phyloP scores from a whole-genome alignment of 1,139 yeast species.

The Arxiozyma slooffiae region DNA sequence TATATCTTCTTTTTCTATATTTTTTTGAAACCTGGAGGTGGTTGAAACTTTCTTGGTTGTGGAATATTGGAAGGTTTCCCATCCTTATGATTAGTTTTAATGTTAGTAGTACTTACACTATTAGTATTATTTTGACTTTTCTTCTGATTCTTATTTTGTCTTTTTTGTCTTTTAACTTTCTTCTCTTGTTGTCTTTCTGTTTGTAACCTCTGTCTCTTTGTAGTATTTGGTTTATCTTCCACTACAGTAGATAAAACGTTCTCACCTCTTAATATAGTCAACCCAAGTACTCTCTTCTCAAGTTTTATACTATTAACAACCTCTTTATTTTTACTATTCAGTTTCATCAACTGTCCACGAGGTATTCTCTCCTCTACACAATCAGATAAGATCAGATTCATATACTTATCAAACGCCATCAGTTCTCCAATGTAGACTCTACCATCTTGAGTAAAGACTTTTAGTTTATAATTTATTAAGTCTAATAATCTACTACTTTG shows the following conservation, averaged over 20 bases:
- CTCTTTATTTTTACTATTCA: constrained; percentile 13
- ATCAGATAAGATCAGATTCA: constrained; percentile 78
- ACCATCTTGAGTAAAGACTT: constrained; percentile 65
- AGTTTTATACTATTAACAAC: constrained; percentile 22
- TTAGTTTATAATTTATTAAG: constrained; percentile 61
- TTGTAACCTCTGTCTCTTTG: constrained; percentile 35
- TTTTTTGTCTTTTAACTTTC: constrained; percentile 19
- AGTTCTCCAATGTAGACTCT: constrained; percentile 71
- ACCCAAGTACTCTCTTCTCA: constrained; percentile 61
- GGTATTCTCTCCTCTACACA: constrained; percentile 77
- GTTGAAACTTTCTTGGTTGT: constrained; percentile 31
- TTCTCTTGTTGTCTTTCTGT: constrained; percentile 21
- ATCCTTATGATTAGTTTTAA: neutral
- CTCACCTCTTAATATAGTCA: constrained; percentile 80
- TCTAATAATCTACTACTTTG: constrained; percentile 43
- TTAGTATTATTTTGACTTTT: constrained; percentile 9
- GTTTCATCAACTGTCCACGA: constrained; percentile 35
- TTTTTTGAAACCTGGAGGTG: constrained; percentile 37
- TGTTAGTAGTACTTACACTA: constrained; percentile 7
- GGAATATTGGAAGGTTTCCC: constrained; percentile 14
- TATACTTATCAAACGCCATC: constrained; percentile 79
- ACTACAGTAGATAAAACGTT: constrained; percentile 75
- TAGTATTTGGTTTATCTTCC: constrained; percentile 56
- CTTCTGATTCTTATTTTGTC: constrained; percentile 12
- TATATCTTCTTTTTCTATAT: constrained; percentile 4